Evolutionary conservation across 2,329 filamentous ascomycete genomes (phyloP).

Genomic region (Monosporascus sp.): DNA sequence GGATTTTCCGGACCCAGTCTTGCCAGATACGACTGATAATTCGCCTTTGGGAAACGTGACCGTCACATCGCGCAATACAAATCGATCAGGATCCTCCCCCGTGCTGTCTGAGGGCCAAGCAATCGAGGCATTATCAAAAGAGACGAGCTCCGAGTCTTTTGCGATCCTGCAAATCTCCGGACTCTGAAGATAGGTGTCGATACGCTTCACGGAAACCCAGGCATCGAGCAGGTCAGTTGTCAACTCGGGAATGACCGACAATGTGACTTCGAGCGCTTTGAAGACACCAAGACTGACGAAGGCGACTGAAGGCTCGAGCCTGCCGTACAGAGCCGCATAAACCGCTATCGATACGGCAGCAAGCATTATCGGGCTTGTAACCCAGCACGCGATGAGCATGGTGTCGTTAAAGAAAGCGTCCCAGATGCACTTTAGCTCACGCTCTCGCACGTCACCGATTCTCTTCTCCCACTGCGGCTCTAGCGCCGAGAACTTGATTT

Average conservation of each 20-base stretch:
- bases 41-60: constrained; percentile 63
- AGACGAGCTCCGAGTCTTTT: constrained; percentile 52
- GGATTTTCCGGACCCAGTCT: constrained; percentile 75
- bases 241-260: constrained; percentile 68
- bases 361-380: constrained; percentile 67
- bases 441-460: constrained; percentile 59
- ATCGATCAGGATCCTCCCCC: constrained; percentile 52
- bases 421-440: constrained; percentile 64
- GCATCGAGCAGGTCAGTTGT: constrained; percentile 67
- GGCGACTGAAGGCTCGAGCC: constrained; percentile 65
- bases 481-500: constrained; percentile 79
- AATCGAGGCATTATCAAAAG: constrained; percentile 63
- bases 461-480: constrained; percentile 71
- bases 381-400: constrained; percentile 62
- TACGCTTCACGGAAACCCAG: constrained; percentile 65
- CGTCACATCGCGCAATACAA: constrained; percentile 60
- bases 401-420: constrained; percentile 60
- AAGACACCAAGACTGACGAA: constrained; percentile 77
- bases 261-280: constrained; percentile 63
- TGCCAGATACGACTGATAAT: constrained; percentile 69
- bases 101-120: constrained; percentile 68
- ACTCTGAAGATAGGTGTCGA: constrained; percentile 64
- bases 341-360: constrained; percentile 65
- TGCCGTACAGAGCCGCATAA: constrained; percentile 60
- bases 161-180: constrained; percentile 57